Evolutionary conservation across 768 basidiomycete species (phyloP).

Genomic region (Dioszegia crocea): DNA sequence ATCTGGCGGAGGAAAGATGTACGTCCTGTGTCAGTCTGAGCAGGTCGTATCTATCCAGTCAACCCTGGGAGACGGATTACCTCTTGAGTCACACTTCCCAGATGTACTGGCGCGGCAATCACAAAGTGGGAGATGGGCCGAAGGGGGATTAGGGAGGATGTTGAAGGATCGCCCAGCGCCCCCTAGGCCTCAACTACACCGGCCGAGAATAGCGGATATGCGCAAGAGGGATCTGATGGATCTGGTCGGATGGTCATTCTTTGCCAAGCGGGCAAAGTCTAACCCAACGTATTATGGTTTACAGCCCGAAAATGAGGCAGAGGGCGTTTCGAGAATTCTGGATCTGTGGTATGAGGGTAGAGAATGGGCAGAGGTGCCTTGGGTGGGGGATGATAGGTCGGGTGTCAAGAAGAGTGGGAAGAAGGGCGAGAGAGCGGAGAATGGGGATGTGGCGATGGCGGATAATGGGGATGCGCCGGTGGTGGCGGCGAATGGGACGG

Average conservation of each 20-base stretch:
- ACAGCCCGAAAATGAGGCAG: constrained; percentile 52
- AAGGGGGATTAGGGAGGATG: constrained; percentile 18
- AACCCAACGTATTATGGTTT: constrained; percentile 86
- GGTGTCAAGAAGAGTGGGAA: neutral
- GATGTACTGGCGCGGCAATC: neutral
- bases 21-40: constrained; percentile 85
- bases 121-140: constrained; percentile 48
- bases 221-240: constrained; percentile 69
- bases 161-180: constrained; percentile 21
- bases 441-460: neutral
- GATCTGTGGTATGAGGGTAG: constrained; percentile 52
- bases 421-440: neutral
- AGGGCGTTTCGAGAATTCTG: constrained; percentile 66
- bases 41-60: constrained; percentile 72
- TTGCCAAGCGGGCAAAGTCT: constrained; percentile 63
- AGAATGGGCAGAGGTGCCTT: constrained; percentile 4
- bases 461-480: neutral
- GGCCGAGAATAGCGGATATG: constrained; percentile 50
- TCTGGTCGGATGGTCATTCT: constrained; percentile 73
- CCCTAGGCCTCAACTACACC: constrained; percentile 14
- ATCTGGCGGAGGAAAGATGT: constrained; percentile 57
- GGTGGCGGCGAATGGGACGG: neutral
- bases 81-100: constrained; percentile 72
- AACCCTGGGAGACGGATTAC: constrained; percentile 82
- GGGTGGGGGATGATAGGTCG: neutral